Percentiles rank a stretch among this genome's conserved stretches.
Conservation (phyloP, 2,329 filamentous ascomycete genomes). For the Moelleriella libera region DNA sequence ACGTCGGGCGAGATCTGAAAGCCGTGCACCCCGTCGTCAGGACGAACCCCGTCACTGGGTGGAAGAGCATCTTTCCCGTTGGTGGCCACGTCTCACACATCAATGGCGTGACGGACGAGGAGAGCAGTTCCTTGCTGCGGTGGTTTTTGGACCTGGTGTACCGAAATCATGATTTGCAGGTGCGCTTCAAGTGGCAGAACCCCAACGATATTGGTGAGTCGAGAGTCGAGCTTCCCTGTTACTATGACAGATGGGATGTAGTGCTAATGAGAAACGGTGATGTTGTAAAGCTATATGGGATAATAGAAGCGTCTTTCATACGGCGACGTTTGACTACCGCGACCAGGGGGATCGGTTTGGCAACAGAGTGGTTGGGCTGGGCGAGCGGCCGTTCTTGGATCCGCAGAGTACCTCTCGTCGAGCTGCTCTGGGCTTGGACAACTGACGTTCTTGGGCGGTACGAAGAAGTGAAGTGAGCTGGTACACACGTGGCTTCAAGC, state of each 20-base stretch:
- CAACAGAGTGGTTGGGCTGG: constrained; percentile 34
- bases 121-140: constrained; percentile 32
- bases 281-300: constrained; percentile 36
- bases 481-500: too few relatives aligned
- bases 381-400: constrained; percentile 39
- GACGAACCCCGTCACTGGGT: constrained; percentile 44
- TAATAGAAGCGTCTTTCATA: constrained; percentile 40
- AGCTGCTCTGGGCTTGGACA: constrained; percentile 1
- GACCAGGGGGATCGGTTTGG: constrained; percentile 32
- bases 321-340: constrained; percentile 37
- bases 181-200: constrained; percentile 28
- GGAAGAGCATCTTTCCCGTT: constrained; percentile 39
- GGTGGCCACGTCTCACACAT: constrained; percentile 35
- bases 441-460: too few relatives aligned
- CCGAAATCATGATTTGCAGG: constrained; percentile 43
- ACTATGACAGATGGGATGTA: not conserved
- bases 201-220: constrained; percentile 25
- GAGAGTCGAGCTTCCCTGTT: not conserved
- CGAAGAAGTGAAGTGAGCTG: too few relatives aligned
- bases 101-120: constrained; percentile 32
- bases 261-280: not conserved
- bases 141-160: constrained; percentile 36
- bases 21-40: constrained; percentile 40
- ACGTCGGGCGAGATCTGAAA: constrained; percentile 30
- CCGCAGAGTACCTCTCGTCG: constrained; percentile 19